A percentile compares a stretch with the other conserved stretches of the same genome.
phyloP scores from a whole-genome alignment of 2,329 filamentous ascomycete species.

The Apiospora kogelbergensis region DNA sequence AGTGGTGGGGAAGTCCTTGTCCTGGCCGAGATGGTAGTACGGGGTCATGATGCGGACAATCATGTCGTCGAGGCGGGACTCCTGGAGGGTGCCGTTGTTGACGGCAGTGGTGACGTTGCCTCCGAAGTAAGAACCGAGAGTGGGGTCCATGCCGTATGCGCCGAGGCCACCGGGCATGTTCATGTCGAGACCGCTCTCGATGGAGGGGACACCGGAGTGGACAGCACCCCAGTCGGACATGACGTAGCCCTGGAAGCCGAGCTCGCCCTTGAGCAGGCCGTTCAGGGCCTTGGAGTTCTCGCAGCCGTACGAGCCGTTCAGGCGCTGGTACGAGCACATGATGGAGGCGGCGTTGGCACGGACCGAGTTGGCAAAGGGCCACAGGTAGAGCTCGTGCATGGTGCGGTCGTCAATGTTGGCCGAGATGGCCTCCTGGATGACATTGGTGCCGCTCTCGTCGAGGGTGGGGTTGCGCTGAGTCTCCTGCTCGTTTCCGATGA shows the following conservation, averaged over 20 bases:
- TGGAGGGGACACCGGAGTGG: constrained; percentile 34
- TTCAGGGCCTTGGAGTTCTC: constrained; percentile 65
- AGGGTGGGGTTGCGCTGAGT: constrained; percentile 15
- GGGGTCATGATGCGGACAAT: constrained; percentile 53
- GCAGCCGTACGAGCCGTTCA: constrained; percentile 80
- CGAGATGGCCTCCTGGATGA: constrained; percentile 35
- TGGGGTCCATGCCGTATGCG: constrained; percentile 28
- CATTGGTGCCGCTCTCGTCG: constrained; percentile 7
- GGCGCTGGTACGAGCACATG: constrained; percentile 72
- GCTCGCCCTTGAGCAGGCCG: constrained; percentile 43
- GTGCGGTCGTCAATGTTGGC: constrained; percentile 73
- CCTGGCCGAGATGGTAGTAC: constrained; percentile 50
- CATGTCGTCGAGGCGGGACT: constrained; percentile 46
- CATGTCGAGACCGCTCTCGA: constrained; percentile 42
- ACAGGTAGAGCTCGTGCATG: constrained; percentile 73
- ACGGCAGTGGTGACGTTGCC: constrained; percentile 36
- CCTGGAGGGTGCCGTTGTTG: constrained; percentile 21
- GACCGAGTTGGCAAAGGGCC: constrained; percentile 76
- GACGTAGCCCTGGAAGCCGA: constrained; percentile 48
- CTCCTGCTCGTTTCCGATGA: constrained; percentile 33
- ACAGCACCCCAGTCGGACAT: constrained; percentile 41
- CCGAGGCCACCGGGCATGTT: constrained; percentile 38
- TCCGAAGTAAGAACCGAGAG: constrained; percentile 42
- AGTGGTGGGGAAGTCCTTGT: constrained; percentile 43
- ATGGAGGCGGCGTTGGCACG: constrained; percentile 63